Evolutionary conservation across 2,329 filamentous ascomycete genomes (phyloP), one percentile per base, ranked within the genome.

Genomic region (Diaporthe citriasiana): DNA sequence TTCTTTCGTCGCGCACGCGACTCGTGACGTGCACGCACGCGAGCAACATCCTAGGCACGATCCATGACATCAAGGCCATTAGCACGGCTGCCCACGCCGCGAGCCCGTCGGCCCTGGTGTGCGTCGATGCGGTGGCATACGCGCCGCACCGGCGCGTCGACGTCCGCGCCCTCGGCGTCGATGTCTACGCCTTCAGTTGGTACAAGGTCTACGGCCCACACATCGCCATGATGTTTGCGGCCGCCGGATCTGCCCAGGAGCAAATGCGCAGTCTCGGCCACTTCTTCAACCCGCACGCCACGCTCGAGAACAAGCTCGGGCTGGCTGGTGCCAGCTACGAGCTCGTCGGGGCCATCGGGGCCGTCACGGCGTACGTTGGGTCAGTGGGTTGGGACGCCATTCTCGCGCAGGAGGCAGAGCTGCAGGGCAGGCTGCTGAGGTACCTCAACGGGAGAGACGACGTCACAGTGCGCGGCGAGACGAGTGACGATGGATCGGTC

Each of bases 201-300:
- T 95, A 95, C 83, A 96, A 96, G 81, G 90, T 95, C 1, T 95
- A 93, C 79, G 94, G 93, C 0, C 93, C 94, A 0, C 94, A 95
- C 77, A 86, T 95, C 1, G 88, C 93, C 0, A 89, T 92, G 76
- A 84, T 96, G 1, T 96, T 94, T 79, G 92, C 89, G 7, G 89
- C 89, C 33, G 84, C 85, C 6, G 79, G 82, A 0, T 69, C 74
- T 4, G 91, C 90, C 0, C 90, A 93, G 74, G 79, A 87, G 22
- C 81, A 87, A 63, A 84, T 95, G 71, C 83, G 83, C 6, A 89
- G 90, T 0, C 77, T 87, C 0, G 89, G 89, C 0, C 93, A 94
- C 79, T 94, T 89, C 83, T 95, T 95, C 85, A 94, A 93, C 78
- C 82, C 86, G 0, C 81, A 83, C 3, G 82, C 85, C 8, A 90